These are phyloP conservation scores for Coemansia sp. DNA, from an alignment of 192 early-diverging fungal genomes.

Conservation along the genomic window DNA sequence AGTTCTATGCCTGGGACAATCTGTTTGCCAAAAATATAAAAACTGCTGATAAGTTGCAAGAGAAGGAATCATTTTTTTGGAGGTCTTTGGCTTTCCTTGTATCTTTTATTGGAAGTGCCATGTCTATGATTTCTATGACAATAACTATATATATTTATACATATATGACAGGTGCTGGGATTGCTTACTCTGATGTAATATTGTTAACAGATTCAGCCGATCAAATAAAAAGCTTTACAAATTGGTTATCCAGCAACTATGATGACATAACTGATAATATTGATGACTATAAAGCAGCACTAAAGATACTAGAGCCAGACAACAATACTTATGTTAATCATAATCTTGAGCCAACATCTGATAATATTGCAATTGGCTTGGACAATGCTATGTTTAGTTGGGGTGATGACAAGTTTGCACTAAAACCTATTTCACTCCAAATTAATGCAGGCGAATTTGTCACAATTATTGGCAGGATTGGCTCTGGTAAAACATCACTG, in stretches of 20 bases:
- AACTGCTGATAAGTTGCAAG: background rate
- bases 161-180: background rate
- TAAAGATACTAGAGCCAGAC: conserved; percentile 9
- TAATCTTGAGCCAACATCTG: background rate
- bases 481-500: conserved; percentile 63
- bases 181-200: background rate
- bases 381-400: conserved; percentile 22
- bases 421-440: conserved; percentile 6
- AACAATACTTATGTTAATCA: conserved; percentile 1
- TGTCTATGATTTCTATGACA: background rate
- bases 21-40: background rate
- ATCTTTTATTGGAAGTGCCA: background rate
- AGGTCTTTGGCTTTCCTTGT: background rate
- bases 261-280: background rate
- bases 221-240: background rate
- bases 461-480: conserved; percentile 57
- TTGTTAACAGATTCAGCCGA: background rate
- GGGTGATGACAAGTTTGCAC: conserved; percentile 28
- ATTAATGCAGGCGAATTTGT: conserved; percentile 36
- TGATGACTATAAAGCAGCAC: background rate
- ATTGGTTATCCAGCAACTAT: background rate
- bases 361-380: background rate
- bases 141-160: background rate
- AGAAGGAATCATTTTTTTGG: background rate
- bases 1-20: background rate